These are phyloP conservation scores for Tuber calosporum DNA, from an alignment of 495 filamentous ascomycete species.

Conservation along the genomic window DNA sequence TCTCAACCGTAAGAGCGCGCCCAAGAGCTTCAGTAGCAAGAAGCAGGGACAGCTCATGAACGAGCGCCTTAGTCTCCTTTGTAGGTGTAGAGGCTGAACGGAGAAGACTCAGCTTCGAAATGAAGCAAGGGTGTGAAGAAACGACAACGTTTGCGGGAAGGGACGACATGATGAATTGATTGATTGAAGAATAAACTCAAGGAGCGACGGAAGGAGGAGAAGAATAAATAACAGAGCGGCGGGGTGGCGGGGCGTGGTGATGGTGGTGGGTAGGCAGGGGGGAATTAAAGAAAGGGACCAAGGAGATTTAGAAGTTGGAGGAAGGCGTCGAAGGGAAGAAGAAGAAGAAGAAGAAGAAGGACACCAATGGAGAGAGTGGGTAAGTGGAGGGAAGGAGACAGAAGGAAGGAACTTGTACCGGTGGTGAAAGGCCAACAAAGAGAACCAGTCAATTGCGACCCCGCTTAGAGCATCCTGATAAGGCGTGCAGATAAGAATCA, in stretches of 20 bases:
- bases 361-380: neutral
- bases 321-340: neutral
- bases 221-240: neutral
- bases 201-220: neutral
- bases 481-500: neutral
- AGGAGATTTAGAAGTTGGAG: neutral
- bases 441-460: slow-evolving; percentile 3
- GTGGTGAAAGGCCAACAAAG: neutral
- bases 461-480: neutral
- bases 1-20: slow-evolving; percentile 48
- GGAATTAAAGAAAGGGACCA: neutral
- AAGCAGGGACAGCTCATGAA: slow-evolving; percentile 79
- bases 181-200: neutral
- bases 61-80: slow-evolving; percentile 67
- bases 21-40: slow-evolving; percentile 75
- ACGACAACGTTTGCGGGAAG: slow-evolving; percentile 69
- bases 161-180: slow-evolving; percentile 19
- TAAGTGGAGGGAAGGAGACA: neutral
- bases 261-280: neutral
- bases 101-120: slow-evolving; percentile 82
- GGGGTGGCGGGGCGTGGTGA: neutral
- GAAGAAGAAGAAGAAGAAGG: neutral
- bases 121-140: slow-evolving; percentile 76
- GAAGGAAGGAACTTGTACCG: neutral
- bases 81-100: slow-evolving; percentile 63